Percentiles rank a stretch among this genome's conserved stretches.
phyloP scores from a whole-genome alignment of 2,329 filamentous ascomycete species.

The Fusarium multiceps region DNA sequence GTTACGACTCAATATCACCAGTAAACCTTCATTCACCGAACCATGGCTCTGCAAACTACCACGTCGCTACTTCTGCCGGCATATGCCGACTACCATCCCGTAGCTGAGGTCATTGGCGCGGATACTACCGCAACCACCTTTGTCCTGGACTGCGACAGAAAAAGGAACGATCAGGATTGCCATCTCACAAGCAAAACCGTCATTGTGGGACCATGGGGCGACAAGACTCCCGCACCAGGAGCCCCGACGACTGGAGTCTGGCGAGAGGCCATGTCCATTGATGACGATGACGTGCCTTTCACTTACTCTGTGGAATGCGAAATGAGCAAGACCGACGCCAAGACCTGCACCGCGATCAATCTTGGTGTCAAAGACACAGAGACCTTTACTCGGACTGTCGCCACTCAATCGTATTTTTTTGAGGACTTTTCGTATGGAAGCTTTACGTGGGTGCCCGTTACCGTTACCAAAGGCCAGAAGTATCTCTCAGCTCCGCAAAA shows the following conservation, averaged over 20 bases:
- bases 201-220: background rate
- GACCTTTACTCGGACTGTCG: too few relatives aligned
- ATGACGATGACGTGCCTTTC: too few relatives aligned
- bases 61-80: background rate
- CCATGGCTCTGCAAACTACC: background rate
- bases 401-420: too few relatives aligned
- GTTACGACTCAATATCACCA: background rate
- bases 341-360: background rate
- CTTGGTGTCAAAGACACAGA: too few relatives aligned
- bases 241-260: background rate
- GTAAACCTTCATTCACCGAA: background rate
- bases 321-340: background rate
- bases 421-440: too few relatives aligned
- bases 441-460: background rate
- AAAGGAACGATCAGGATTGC: too few relatives aligned
- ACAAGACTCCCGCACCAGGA: background rate
- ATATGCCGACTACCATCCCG: background rate
- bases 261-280: too few relatives aligned
- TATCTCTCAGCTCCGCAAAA: background rate
- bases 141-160: slow-evolving; percentile 1
- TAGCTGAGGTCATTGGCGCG: background rate
- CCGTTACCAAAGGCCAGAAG: background rate
- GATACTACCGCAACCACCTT: background rate
- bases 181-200: too few relatives aligned
- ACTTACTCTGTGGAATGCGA: background rate